Evolutionary conservation across 176 grass and related monocot species (phyloP), one percentile per base, ranked within the genome.

Genomic region (Triticum monococcum): DNA sequence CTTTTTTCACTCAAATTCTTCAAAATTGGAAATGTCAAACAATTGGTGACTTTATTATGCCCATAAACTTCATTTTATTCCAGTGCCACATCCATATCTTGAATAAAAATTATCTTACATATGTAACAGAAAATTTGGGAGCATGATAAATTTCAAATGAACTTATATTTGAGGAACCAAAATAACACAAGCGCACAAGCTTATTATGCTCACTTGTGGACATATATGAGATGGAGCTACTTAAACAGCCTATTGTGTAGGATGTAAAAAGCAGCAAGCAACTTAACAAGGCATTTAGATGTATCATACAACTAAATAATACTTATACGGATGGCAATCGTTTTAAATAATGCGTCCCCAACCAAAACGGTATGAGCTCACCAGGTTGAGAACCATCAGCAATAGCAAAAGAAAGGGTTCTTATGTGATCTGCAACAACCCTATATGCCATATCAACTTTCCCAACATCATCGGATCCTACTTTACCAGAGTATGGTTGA

Each of bases 361-460:
- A 81, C 9, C 14, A 75, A 84, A 68, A 76, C 2, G 75, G 22
- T 12, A 68, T 30, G 32, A 26, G 76, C 78, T 83, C 79, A 98
- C 91, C 95, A 78, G 96, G 93, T 69, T 88, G 90, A 79, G 93
- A 98, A 74, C 91, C 96, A 89, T 98, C 93, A 69, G 96, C 93
- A 28, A 96, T 96, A 69, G 93, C 96, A 64, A 98, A 83, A 31
- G 79, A 96, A 86, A 98, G 90, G 36, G 93, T 98, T 80, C 96
- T 93, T 89, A 96, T 96, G 79, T 98, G 96, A 89, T 98, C 93
- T 36, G 96, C 96, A 57, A 98, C 86, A 69, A 98, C 96, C 79
- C 96, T 95, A 72, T 98, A 98, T 52, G 96, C 96, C 92, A 95
- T 98, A 84, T 98, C 93, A 83, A 92, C 78, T 89, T 92, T 96